These are phyloP conservation scores for Ammopiptanthus mongolicus DNA, from an alignment of 306 rosid genomes.

Conservation along the genomic window DNA sequence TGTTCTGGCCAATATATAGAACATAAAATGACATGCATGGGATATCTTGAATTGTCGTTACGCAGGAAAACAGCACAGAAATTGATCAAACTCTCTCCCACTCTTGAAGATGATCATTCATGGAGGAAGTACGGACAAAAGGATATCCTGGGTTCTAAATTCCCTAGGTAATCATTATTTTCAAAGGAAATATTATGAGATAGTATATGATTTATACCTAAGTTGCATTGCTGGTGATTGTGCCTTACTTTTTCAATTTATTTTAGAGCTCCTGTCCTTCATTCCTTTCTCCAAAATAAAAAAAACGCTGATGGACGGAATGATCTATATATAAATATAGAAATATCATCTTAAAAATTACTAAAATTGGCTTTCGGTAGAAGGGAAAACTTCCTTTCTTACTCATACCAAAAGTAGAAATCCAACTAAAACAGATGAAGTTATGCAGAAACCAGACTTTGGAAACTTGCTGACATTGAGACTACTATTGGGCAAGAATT, in stretches of 20 bases:
- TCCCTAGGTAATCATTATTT: conserved; percentile 56
- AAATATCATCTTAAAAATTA: neutral
- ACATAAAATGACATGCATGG: conserved; percentile 16
- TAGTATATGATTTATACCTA: neutral
- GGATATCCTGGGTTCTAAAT: conserved; percentile 54
- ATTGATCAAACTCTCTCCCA: conserved; percentile 6
- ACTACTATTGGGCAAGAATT: neutral
- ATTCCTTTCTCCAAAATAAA: neutral
- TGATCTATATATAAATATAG: neutral
- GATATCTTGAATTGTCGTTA: neutral
- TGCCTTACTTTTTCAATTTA: neutral
- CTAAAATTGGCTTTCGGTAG: neutral
- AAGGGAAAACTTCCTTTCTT: neutral
- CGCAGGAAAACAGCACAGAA: conserved; percentile 48
- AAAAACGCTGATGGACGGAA: neutral
- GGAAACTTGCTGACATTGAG: neutral
- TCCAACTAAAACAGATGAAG: neutral
- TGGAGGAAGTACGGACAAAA: conserved; percentile 97
- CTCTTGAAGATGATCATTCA: conserved; percentile 44
- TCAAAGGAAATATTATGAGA: neutral
- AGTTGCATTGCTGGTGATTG: neutral
- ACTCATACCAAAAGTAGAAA: neutral
- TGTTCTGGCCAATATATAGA: neutral
- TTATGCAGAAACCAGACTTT: neutral
- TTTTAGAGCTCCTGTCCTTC: neutral